Conservation (phyloP, 176 grass and related monocot genomes). For the Musa itinerans region DNA sequence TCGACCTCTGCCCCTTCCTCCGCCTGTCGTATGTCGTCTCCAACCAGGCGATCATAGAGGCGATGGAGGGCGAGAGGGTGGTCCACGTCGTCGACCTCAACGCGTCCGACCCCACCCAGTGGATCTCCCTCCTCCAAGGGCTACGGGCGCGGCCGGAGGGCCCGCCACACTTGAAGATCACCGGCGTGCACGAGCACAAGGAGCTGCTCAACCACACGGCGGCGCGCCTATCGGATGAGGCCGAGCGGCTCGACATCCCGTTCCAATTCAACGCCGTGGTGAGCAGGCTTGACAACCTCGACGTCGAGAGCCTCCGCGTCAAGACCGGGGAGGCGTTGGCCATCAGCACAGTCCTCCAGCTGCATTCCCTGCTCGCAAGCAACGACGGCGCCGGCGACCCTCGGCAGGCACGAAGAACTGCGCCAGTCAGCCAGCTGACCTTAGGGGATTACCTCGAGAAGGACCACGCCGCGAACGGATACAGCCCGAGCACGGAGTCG, state of each 20-base stretch:
- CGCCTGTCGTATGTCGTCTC: conserved; percentile 43
- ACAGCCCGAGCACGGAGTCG: conserved; percentile 7
- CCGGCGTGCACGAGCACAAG: conserved; percentile 41
- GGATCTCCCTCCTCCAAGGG: conserved; percentile 67
- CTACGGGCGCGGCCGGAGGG: conserved; percentile 52
- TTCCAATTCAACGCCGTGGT: conserved; percentile 83
- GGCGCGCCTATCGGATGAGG: conserved; percentile 52
- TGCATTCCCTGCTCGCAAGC: conserved; percentile 47
- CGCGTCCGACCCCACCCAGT: conserved; percentile 55
- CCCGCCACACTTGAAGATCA: conserved; percentile 70
- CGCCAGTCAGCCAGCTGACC: background rate
- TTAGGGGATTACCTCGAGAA: background rate
- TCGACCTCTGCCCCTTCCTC: conserved; percentile 81
- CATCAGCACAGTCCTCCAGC: conserved; percentile 49
- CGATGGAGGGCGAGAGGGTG: conserved; percentile 81
- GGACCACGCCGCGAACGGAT: conserved; percentile 22
- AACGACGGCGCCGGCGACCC: conserved; percentile 9
- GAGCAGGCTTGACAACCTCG: conserved; percentile 34
- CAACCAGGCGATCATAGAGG: conserved; percentile 63
- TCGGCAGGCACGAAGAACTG: background rate
- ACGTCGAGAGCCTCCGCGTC: conserved; percentile 55
- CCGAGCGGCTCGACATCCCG: conserved; percentile 67
- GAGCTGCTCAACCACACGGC: conserved; percentile 43
- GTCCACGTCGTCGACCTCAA: conserved; percentile 73
- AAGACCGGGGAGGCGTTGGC: conserved; percentile 86